phyloP scores from a whole-genome alignment of 1,139 yeast genomes.

The Candida tropicalis region DNA sequence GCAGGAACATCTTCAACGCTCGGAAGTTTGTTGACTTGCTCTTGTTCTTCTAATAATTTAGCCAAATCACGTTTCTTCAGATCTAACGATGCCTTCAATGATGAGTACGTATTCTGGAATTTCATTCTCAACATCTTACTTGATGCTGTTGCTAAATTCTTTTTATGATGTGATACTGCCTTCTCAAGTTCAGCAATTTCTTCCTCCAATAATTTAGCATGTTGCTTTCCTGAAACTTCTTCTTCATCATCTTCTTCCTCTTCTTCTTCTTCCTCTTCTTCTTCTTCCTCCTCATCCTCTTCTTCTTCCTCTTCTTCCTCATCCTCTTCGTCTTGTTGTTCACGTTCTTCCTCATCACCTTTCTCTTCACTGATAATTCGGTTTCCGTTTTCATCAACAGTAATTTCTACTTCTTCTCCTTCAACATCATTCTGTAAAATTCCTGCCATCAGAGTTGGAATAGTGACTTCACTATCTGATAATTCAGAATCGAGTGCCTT shows the following conservation, averaged over 20 bases:
- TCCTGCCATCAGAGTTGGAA: conserved; percentile 15
- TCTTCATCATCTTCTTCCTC: conserved; percentile 33
- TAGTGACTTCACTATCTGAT: conserved; percentile 12
- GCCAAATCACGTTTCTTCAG: conserved; percentile 73
- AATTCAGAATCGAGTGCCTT: conserved; percentile 32
- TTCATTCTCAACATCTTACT: conserved; percentile 89
- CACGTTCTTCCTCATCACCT: conserved; percentile 20
- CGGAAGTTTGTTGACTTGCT: conserved; percentile 9
- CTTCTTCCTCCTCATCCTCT: conserved; percentile 34
- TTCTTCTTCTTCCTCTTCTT: conserved; percentile 29
- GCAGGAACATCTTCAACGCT: neutral
- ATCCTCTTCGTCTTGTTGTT: conserved; percentile 25
- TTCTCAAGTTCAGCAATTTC: conserved; percentile 82
- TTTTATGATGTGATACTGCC: conserved; percentile 75
- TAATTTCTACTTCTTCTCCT: conserved; percentile 20
- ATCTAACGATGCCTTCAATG: conserved; percentile 82
- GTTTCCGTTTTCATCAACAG: conserved; percentile 22
- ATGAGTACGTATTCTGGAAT: conserved; percentile 77
- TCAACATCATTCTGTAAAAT: conserved; percentile 17
- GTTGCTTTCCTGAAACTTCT: conserved; percentile 52
- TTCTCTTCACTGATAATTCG: conserved; percentile 15
- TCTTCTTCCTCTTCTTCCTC: conserved; percentile 32
- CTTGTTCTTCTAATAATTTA: conserved; percentile 34
- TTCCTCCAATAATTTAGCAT: conserved; percentile 76
- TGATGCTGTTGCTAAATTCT: conserved; percentile 74